Base-by-base conservation (phyloP, 192 early-diverging fungal genomes). In the Helicostylum pulchrum region DNA sequence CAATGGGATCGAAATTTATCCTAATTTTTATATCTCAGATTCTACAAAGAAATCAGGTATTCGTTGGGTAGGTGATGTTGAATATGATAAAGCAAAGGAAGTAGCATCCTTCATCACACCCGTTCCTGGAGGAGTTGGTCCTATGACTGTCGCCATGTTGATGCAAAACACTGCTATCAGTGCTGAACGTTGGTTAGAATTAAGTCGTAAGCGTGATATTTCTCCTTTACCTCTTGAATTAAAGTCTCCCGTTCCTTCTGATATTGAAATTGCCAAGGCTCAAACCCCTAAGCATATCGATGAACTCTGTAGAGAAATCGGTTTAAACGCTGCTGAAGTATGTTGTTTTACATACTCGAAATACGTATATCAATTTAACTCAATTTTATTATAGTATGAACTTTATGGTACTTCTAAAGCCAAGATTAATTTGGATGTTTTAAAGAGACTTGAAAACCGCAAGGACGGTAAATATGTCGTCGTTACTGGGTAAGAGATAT, bases 141-240 rank as follows among this genome's bases (percentile, higher is more conserved):
- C 97, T 6, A 99, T 99, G 97, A 99, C 97, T 7, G 96, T 99
- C 7, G 94, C 94, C 49, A 98, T 99, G 96, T 78, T 99, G 12
- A 78, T 99, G 78, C 75, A 90, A 59, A 99, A 99, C 77, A 94
- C 91, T 8, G 77, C 93, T 0, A 64, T 85, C 39, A 87, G 88
- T 54, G 92, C 93, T 19, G 82, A 88, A 67, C 81, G 91, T 21
- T 88, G 83, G 68, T 77, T 90, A 48, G 82, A 78, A 36, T 64
- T 57, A 77, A 82, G 60, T 54, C 79, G 76, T 20, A 78, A 68
- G 66, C 70, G 66, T 32, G 74, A 78, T 30, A 86, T 88, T 54
- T 72, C 66, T 23, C 81, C 81, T 54, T 78, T 91, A 56, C 77
- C 82, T 32, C 71, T 97, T 32, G 64, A 80, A 8, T 83, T 90